Evolutionary conservation across 371 early-diverging fungal genomes (phyloP), one percentile per base, ranked within the genome.

Genomic region (Coemansia sp.): DNA sequence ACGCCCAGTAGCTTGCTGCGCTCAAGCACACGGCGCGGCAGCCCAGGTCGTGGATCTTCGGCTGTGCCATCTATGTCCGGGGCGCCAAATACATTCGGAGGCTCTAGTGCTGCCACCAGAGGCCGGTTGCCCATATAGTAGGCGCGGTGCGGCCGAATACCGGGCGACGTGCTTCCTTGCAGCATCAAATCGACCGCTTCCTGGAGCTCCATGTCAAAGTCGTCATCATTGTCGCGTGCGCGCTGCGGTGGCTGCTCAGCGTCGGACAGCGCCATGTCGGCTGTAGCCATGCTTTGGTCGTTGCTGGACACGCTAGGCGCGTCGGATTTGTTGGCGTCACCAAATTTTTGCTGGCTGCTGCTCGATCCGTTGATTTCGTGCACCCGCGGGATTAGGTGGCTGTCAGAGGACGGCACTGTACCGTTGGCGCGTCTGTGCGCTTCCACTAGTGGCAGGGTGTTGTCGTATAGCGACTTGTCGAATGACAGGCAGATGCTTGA

Each of bases 111-210:
- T 20, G 11, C 54, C 26, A 31, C 26, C 39, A 49, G 38, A 14
- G 48, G 31, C 14, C 26, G 39, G 35, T 26, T 57, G 31, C 56
- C 56, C 13, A 64, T 32, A 10, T 45, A 36, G 31, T 52, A 64
- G 14, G 64, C 42, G 13, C 53, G 34, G 30, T 57, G 50, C 11
- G 49, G 31, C 1, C 26, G 52, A 0, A 20, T 26, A 3, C 26
- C n/a, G 6, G 50, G 35, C 43, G 38, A 51, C 9, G 6, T 32
- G 57, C 42, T 42, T 10, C 74, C 74, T 2, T 69, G 54, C 1
- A 74, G 54, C 61, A 74, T 58, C 52, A 59, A 49, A 38, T 74
- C 74, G 13, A 74, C 66, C 1, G 70, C 74, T 1, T 62, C 70
- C 34, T 74, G 74, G 36, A 74, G 52, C 56, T 74, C 74, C 7